phyloP scores from a whole-genome alignment of 768 basidiomycete species.

The Tremella yokohamensis region DNA sequence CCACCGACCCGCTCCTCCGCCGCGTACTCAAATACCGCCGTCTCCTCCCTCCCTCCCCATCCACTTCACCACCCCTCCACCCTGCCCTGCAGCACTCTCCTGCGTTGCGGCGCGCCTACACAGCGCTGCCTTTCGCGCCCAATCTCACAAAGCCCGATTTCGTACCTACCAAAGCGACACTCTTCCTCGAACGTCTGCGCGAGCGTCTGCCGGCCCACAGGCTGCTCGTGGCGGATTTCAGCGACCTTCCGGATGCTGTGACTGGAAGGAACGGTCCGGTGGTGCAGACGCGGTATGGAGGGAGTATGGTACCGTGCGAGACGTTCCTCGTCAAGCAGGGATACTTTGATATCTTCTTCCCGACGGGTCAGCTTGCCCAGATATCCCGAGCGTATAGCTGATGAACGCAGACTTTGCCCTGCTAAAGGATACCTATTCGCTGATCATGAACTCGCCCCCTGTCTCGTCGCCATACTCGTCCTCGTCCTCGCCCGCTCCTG shows the following conservation, averaged over 20 bases:
- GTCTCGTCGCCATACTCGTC: constrained; percentile 35
- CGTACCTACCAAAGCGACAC: constrained; percentile 83
- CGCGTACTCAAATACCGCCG: constrained; percentile 70
- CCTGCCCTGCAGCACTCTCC: constrained; percentile 35
- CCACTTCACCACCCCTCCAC: constrained; percentile 57
- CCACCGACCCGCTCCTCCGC: constrained; percentile 77
- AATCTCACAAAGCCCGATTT: constrained; percentile 85
- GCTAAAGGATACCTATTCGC: constrained; percentile 85
- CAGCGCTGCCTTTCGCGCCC: constrained; percentile 76
- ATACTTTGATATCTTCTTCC: constrained; percentile 98
- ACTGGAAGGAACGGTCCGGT: constrained; percentile 78
- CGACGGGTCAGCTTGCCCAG: constrained; percentile 58
- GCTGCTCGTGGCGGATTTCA: constrained; percentile 91
- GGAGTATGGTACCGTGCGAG: constrained; percentile 78
- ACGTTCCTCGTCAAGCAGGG: constrained; percentile 91
- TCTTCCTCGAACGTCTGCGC: constrained; percentile 76
- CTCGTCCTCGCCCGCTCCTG: constrained; percentile 30
- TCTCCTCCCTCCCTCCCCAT: constrained; percentile 47
- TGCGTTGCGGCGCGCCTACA: constrained; percentile 63
- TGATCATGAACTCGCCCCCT: constrained; percentile 57
- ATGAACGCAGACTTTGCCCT: constrained; percentile 61
- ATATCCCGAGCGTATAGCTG: not conserved
- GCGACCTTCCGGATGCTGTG: constrained; percentile 77
- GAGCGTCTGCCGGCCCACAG: constrained; percentile 84
- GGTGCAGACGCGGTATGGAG: constrained; percentile 86